Conservation (phyloP, 352 stramenopile species). For the Thraustochytrium sp. region DNA sequence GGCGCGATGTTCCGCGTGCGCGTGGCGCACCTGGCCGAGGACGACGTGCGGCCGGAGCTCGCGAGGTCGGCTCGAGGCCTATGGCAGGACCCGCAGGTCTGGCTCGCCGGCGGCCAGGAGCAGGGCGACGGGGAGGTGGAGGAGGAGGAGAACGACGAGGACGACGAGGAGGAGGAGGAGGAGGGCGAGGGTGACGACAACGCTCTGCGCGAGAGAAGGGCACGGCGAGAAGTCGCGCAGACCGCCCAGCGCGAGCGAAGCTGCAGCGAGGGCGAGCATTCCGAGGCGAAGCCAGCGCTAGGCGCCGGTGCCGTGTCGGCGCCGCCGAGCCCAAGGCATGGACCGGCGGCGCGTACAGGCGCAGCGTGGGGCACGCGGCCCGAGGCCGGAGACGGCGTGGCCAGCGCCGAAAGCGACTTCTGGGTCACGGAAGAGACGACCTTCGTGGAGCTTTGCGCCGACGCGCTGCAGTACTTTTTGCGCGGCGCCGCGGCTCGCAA, state of each 20-base stretch:
- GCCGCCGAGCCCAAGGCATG: not conserved
- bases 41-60: not conserved
- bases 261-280: too few relatives aligned
- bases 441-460: conserved; percentile 4
- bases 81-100: not conserved
- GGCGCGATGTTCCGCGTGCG: too few relatives aligned
- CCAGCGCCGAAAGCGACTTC: not conserved
- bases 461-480: conserved; percentile 18
- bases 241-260: too few relatives aligned
- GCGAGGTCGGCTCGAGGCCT: not conserved
- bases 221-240: too few relatives aligned
- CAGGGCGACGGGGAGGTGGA: not conserved
- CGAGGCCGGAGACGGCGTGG: not conserved
- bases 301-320: too few relatives aligned
- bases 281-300: too few relatives aligned
- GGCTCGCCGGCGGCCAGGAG: not conserved
- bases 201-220: too few relatives aligned
- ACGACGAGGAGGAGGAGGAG: too few relatives aligned
- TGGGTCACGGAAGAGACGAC: conserved; percentile 29
- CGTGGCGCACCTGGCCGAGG: too few relatives aligned
- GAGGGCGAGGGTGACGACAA: too few relatives aligned
- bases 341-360: not conserved
- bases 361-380: not conserved
- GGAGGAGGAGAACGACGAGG: not conserved
- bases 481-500: not conserved